These are phyloP conservation scores for Venturia pyrina DNA, from an alignment of 2,329 filamentous ascomycete species.

Conservation along the genomic window DNA sequence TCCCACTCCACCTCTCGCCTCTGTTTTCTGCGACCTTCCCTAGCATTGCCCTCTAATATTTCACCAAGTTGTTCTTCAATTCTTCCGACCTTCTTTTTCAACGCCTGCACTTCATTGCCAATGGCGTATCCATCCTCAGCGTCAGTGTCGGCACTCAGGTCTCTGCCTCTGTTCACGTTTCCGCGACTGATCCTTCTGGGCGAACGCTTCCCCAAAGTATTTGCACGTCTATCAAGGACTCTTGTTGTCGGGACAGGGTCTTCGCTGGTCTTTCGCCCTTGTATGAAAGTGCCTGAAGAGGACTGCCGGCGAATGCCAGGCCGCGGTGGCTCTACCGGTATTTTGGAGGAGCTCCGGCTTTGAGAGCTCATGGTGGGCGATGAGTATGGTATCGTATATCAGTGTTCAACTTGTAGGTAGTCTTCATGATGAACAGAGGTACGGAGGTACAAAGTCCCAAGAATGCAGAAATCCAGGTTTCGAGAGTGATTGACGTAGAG, in stretches of 20 bases:
- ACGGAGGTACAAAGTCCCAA: neutral
- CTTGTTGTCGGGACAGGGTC: neutral
- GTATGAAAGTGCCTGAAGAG: neutral
- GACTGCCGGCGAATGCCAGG: neutral
- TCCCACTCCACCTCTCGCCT: neutral
- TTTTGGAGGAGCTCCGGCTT: neutral
- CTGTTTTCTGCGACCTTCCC: neutral
- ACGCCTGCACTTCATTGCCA: conserved; percentile 5
- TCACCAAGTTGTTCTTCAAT: conserved; percentile 2
- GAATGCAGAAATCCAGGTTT: neutral
- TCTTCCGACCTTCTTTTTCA: conserved; percentile 2
- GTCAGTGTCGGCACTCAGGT: neutral
- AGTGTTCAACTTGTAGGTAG: neutral
- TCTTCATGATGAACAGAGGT: neutral
- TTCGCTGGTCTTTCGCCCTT: neutral
- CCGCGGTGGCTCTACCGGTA: neutral
- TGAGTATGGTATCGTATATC: neutral
- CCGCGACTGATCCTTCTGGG: neutral
- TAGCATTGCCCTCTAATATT: neutral
- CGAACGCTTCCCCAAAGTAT: neutral
- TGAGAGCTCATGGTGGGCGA: neutral
- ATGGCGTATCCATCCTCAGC: conserved; percentile 4
- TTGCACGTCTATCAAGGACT: conserved; percentile 1
- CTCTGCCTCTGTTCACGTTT: neutral
- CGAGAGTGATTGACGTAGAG: neutral